Evolutionary conservation across 768 basidiomycete species (phyloP), one percentile per base, ranked within the genome.

Genomic region (Termitomyces sp.): DNA sequence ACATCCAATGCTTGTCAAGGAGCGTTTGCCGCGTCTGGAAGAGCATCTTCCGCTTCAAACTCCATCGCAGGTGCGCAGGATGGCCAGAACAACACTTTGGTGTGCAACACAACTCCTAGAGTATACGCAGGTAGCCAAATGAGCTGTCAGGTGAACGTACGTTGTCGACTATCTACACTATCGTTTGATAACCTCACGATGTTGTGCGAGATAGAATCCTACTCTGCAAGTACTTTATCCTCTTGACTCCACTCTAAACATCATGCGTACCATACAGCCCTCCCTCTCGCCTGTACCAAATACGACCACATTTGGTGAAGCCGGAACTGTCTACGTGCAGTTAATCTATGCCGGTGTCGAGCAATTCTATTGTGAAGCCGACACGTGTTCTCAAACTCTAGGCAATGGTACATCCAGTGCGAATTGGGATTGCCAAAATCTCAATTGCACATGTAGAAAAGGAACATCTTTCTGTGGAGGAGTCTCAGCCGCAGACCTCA

Each of bases 311-410:
- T 85, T 85, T 60, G 87, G 87, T 27, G 34, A 67, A 8, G 69
- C 74, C 16, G 78, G 82, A 12, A 75, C 79, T 8, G 69, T 80
- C n/a, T 85, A 79, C 58, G 86, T 86, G 0, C 88, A 92, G 61
- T 73, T 93, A 5, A 85, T 87, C 69, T 93, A 92, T 68, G 77
- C 76, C n/a, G 86, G 89, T 10, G 82, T 86, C 32, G 91, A 94
- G 66, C 93, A 97, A 65, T 98, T 98, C 73, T 90, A 82, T 69
- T 98, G 95, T 68, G 59, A 72, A 10, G 92, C 92, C 0, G 75
- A 83, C 60, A 74, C 78, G 6, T 97, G 95, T 73, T 71, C 68
- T 0, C 93, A 96, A 70, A 72, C 75, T 16, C 69, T 82, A 22
- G 69, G 72, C 9, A 68, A 63, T 37, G 67, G 61, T 18, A 69